A percentile compares a stretch with the other conserved stretches of the same genome.
These are phyloP conservation scores for Rhamnella rubrinervis DNA, from an alignment of 331 rosid genomes.

Conservation along the genomic window DNA sequence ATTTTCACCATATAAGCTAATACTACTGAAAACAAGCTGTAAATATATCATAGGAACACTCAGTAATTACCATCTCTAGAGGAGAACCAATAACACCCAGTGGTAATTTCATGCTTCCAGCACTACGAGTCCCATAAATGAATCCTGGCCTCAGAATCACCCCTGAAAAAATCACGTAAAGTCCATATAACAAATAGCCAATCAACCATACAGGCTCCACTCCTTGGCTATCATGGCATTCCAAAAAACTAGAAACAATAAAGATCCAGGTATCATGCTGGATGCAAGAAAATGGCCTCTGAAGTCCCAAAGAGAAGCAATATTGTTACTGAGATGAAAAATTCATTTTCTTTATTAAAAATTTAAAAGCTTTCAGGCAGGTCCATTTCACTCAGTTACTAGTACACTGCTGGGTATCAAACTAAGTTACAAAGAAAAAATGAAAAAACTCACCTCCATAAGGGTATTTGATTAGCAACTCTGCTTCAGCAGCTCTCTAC, in stretches of 20 bases:
- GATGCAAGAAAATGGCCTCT: background rate
- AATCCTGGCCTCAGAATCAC: constrained; percentile 93
- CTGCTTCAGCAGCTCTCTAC: constrained; percentile 94
- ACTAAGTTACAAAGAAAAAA: constrained; percentile 15
- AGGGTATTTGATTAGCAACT: constrained; percentile 69
- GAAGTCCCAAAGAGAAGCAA: background rate
- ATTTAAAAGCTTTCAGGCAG: background rate
- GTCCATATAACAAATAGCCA: background rate
- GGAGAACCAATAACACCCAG: constrained; percentile 94
- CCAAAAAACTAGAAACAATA: background rate
- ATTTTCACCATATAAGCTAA: too few relatives aligned
- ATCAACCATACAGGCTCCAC: background rate
- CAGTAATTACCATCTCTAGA: constrained; percentile 72
- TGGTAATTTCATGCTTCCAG: constrained; percentile 56
- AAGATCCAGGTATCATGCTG: background rate
- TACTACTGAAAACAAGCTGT: too few relatives aligned
- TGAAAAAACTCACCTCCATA: constrained; percentile 66
- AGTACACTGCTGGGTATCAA: background rate
- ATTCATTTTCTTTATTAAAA: too few relatives aligned
- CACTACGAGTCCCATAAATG: constrained; percentile 88
- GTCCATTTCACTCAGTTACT: background rate
- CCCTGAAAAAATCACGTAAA: constrained; percentile 56
- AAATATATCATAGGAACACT: background rate
- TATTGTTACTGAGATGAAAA: background rate
- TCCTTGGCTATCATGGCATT: background rate